Evolutionary conservation across 352 stramenopile genomes (phyloP).

Genomic region (Thalassiosira livingstoniorum): DNA sequence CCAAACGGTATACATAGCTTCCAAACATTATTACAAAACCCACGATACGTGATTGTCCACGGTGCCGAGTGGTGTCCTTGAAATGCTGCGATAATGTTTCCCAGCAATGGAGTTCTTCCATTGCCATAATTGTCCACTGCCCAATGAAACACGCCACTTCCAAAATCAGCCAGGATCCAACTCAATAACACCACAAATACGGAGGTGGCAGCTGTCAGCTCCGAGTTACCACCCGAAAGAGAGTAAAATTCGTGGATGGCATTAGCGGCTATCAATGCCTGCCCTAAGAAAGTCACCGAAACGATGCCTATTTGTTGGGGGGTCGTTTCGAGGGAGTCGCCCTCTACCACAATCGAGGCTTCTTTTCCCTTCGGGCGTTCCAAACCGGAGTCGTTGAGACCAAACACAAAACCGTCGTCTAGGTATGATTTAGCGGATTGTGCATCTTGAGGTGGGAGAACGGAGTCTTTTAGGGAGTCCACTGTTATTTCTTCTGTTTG

Average conservation of each 20-base stretch:
- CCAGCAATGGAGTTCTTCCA: constrained; percentile 82
- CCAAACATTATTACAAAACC: constrained; percentile 87
- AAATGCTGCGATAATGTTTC: constrained; percentile 83
- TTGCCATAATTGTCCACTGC: constrained; percentile 87
- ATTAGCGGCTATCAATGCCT: constrained; percentile 61
- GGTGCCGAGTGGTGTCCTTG: constrained; percentile 85
- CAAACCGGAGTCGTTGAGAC: constrained; percentile 77
- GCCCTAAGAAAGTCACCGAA: constrained; percentile 63
- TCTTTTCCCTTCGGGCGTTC: constrained; percentile 76
- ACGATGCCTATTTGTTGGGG: constrained; percentile 73
- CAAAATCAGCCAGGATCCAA: constrained; percentile 81
- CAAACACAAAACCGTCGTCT: constrained; percentile 84
- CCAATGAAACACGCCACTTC: constrained; percentile 84
- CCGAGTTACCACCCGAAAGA: constrained; percentile 55
- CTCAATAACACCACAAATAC: constrained; percentile 56
- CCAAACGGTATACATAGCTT: constrained; percentile 86
- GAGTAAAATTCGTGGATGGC: constrained; percentile 45
- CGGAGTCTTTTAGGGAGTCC: too few species aligned
- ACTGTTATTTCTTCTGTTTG: too few species aligned
- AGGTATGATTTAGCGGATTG: constrained; percentile 55
- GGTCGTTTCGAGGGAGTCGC: constrained; percentile 78
- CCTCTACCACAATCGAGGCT: constrained; percentile 75
- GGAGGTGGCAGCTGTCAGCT: constrained; percentile 48
- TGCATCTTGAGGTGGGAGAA: too few species aligned
- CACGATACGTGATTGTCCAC: constrained; percentile 86